Percentiles rank a stretch among this genome's conserved stretches.
Evolutionary conservation across 1,284 basidiomycete species (phyloP).

Genomic region (Uromyces viciae-fabae): DNA sequence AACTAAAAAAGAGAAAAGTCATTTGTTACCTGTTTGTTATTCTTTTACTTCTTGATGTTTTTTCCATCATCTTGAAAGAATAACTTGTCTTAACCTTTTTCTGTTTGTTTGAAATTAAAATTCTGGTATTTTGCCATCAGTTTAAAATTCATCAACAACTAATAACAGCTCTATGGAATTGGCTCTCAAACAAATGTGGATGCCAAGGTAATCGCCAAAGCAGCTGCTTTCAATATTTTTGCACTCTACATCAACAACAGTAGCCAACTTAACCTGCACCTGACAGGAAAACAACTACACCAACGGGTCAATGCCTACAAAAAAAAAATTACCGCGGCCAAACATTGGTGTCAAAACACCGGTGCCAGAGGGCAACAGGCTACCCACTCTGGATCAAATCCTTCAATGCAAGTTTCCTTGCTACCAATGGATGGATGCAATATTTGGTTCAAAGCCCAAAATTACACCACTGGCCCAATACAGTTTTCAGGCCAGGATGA

Average conservation of each 20-base stretch:
- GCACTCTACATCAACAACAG: background rate
- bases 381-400: background rate
- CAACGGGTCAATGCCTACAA: background rate
- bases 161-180: background rate
- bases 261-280: background rate
- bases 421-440: background rate
- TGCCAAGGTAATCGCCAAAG: background rate
- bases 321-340: background rate
- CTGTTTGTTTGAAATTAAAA: no score
- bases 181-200: background rate
- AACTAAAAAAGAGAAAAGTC: no score
- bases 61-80: no score
- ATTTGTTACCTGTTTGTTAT: no score
- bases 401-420: background rate
- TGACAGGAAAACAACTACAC: background rate
- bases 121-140: no score
- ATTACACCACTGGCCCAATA: background rate
- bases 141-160: no score
- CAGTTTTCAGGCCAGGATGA: no score
- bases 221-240: slow-evolving; percentile 2
- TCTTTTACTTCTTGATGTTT: no score
- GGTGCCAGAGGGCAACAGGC: background rate
- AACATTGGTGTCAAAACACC: background rate
- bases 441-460: slow-evolving; percentile 17
- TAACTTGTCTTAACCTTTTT: no score